Evolutionary conservation across 139 green algal species (phyloP), one percentile per base, ranked within the genome.

Genomic region (Micromonas commoda): DNA sequence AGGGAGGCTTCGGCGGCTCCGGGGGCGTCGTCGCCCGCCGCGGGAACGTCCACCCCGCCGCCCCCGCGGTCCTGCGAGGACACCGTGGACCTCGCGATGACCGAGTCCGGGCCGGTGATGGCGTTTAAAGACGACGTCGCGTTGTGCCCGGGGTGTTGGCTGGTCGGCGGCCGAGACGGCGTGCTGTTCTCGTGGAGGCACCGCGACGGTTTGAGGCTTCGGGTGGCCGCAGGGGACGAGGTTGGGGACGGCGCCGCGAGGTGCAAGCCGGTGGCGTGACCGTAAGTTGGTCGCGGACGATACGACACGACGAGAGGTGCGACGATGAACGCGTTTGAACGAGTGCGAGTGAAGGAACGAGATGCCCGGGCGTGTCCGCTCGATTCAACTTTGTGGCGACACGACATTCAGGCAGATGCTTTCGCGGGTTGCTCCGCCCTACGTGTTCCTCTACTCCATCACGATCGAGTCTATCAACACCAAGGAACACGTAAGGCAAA

Each of bases 141-240:
- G 35, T 37, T 75, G 23, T 75, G 68, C 37, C 24, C 35, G 0
- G 68, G 53, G 1, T 75, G 68, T 24, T 75, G 68, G 68, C 24
- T 75, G 4, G 68, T 75, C 68, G 68, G 68, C 37, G 68, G 68
- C 53, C 37, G 23, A 26, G 35, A n/a, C 2, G 37, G 68, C 2
- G 68, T 63, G 31, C 20, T 75, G 1, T 75, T 75, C 37, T 35
- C 37, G 13, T n/a, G 52, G 28, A 38, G 35, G 26, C 68, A 75
- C 37, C 0, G 0, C 31, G 68, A 75, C 13, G 29, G 29, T 1
- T 61, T 32, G 1, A 29, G 6, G 24, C 19, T 75, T 9, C 16
- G 9, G 9, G 45, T 57, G 45, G 9, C 1, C 63, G 5, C 9
- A 16, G 63, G 28, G 63, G 63, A 70, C 20, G 24, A 31, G 6